A percentile compares a stretch with the other conserved stretches of the same genome.
These are phyloP conservation scores for Citrus medica DNA, from an alignment of 345 rosid genomes.

Conservation along the genomic window DNA sequence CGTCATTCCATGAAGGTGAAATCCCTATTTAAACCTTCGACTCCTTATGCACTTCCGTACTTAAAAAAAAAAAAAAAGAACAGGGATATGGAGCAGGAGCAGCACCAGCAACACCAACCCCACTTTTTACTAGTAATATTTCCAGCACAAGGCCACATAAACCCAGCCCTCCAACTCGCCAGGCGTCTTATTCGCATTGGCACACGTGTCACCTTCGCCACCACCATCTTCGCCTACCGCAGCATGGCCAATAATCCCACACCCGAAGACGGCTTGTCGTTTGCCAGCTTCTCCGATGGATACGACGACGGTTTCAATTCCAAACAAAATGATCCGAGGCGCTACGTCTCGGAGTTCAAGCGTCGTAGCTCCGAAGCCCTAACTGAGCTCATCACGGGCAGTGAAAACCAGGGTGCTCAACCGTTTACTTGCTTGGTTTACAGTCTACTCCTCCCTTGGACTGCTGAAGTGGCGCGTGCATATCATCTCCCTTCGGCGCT, in stretches of 20 bases:
- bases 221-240: constrained; percentile 34
- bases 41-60: neutral
- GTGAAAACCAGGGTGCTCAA: constrained; percentile 16
- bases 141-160: constrained; percentile 68
- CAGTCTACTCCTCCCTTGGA: constrained; percentile 60
- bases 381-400: constrained; percentile 24
- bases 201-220: constrained; percentile 45
- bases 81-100: neutral
- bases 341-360: constrained; percentile 33
- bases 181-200: constrained; percentile 48
- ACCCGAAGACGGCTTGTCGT: constrained; percentile 38
- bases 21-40: neutral
- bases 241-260: constrained; percentile 30
- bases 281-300: constrained; percentile 57
- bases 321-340: constrained; percentile 11
- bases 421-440: constrained; percentile 41
- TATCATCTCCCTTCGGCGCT: constrained; percentile 33
- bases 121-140: constrained; percentile 49
- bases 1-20: neutral
- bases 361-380: constrained; percentile 41
- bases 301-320: constrained; percentile 47
- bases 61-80: fast-evolving
- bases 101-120: constrained; percentile 14
- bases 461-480: constrained; percentile 39
- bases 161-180: constrained; percentile 58